These are phyloP conservation scores for Neurospora sp. DNA, from an alignment of 495 filamentous ascomycete genomes.

Conservation along the genomic window DNA sequence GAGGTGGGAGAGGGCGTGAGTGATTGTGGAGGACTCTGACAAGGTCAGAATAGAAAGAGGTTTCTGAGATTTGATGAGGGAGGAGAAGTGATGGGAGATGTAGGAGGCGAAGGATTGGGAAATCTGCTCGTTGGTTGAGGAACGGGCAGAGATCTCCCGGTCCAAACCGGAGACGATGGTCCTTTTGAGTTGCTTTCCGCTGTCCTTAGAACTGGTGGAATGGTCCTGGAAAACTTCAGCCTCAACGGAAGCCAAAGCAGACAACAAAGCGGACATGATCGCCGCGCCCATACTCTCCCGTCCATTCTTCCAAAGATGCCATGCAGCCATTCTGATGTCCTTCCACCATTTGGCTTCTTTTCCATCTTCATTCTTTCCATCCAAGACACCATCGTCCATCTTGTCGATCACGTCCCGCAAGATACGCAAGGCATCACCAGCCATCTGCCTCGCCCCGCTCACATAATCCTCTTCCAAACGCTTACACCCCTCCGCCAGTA, in stretches of 20 bases:
- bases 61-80: constrained; percentile 4
- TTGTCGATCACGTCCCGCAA: constrained; percentile 33
- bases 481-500: constrained; percentile 36
- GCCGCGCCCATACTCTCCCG: constrained; percentile 55
- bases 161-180: neutral
- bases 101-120: constrained; percentile 1
- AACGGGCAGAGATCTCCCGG: constrained; percentile 19
- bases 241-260: constrained; percentile 28
- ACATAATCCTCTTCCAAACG: constrained; percentile 40
- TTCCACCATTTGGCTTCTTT: constrained; percentile 37
- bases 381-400: constrained; percentile 2
- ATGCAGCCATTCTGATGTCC: constrained; percentile 44
- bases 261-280: constrained; percentile 42
- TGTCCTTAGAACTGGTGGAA: constrained; percentile 18
- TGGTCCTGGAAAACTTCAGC: neutral
- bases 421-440: constrained; percentile 34
- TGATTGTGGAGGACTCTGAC: constrained; percentile 53
- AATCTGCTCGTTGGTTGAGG: constrained; percentile 34
- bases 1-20: constrained; percentile 17
- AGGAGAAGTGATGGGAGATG: neutral
- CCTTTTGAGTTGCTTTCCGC: constrained; percentile 16
- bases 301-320: constrained; percentile 55
- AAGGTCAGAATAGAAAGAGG: constrained; percentile 44
- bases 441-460: constrained; percentile 49
- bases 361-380: neutral